Evolutionary conservation across 495 filamentous ascomycete genomes (phyloP).

Genomic region (Penicillium robsamsonii): DNA sequence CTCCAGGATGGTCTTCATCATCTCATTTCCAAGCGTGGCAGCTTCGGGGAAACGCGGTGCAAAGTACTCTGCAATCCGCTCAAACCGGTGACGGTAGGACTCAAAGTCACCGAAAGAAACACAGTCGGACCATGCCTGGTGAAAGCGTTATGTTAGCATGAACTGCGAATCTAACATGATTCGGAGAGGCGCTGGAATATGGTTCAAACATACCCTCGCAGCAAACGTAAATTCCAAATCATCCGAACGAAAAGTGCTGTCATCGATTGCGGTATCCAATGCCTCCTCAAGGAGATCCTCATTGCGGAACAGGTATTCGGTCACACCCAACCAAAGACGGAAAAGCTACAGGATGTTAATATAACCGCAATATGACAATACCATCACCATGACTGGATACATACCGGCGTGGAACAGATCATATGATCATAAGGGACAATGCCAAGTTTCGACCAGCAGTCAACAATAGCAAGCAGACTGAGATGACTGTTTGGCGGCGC

Average conservation of each 20-base stretch:
- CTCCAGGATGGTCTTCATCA: slow-evolving; percentile 93
- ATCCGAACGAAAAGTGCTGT: slow-evolving; percentile 83
- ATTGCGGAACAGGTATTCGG: slow-evolving; percentile 92
- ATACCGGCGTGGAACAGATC: slow-evolving; percentile 93
- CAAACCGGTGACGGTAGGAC: slow-evolving; percentile 83
- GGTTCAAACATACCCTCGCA: slow-evolving; percentile 58
- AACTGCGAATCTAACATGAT: background rate
- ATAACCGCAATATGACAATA: background rate
- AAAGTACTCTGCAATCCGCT: slow-evolving; percentile 86
- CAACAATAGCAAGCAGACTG: slow-evolving; percentile 93
- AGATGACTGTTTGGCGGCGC: slow-evolving; percentile 86
- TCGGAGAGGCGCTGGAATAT: background rate
- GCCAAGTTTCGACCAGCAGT: slow-evolving; percentile 90
- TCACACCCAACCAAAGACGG: slow-evolving; percentile 95
- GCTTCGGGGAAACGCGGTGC: slow-evolving; percentile 83
- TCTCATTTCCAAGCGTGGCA: slow-evolving; percentile 82
- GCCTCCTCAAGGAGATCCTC: slow-evolving; percentile 78
- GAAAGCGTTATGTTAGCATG: slow-evolving; percentile 10
- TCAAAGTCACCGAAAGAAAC: slow-evolving; percentile 89
- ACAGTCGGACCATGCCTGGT: slow-evolving; percentile 85
- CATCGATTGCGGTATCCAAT: slow-evolving; percentile 79
- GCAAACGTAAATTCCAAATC: slow-evolving; percentile 98
- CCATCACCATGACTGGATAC: slow-evolving; percentile 19
- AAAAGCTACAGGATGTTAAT: slow-evolving; percentile 61
- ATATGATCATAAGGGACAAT: slow-evolving; percentile 98